A percentile compares a stretch with the other conserved stretches of the same genome.
phyloP scores from a whole-genome alignment of 2,329 filamentous ascomycete genomes.

The Ceratocystis harringtonii region DNA sequence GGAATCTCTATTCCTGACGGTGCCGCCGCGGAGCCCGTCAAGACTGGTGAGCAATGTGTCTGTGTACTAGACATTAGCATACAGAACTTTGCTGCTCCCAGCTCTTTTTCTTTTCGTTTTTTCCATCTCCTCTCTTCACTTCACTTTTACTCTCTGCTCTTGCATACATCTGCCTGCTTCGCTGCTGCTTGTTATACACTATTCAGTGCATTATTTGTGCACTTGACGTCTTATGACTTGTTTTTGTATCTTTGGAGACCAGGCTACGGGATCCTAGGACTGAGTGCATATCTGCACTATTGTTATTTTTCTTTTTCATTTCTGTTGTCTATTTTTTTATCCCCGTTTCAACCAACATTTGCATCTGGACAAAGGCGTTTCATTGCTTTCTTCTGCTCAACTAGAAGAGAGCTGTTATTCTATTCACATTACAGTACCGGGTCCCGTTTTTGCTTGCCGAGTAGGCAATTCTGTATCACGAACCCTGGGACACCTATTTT shows the following conservation, averaged over 20 bases:
- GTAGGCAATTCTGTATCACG: not conserved
- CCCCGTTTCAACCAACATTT: not conserved
- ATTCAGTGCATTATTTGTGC: not conserved
- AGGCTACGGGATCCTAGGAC: not conserved
- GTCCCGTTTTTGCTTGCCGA: not conserved
- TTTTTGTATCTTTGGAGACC: not conserved
- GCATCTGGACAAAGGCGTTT: not conserved
- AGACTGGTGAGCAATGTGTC: constrained; percentile 28
- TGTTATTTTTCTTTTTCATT: constrained; percentile 8
- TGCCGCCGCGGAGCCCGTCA: constrained; percentile 36
- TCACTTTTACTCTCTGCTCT: not conserved
- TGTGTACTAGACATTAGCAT: not conserved
- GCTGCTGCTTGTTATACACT: constrained; percentile 4
- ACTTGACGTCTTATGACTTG: constrained; percentile 4
- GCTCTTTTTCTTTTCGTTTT: not conserved
- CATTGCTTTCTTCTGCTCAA: not conserved
- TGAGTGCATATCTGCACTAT: not conserved
- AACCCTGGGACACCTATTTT: not conserved
- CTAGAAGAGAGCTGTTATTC: not conserved
- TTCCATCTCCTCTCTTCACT: not conserved
- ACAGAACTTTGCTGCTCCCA: not conserved
- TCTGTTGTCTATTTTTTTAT: not conserved
- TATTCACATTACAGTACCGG: not conserved
- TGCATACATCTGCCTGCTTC: not conserved
- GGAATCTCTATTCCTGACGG: constrained; percentile 16